These are phyloP conservation scores for Trichosporon inkin DNA, from an alignment of 1,284 basidiomycete species.

Conservation along the genomic window DNA sequence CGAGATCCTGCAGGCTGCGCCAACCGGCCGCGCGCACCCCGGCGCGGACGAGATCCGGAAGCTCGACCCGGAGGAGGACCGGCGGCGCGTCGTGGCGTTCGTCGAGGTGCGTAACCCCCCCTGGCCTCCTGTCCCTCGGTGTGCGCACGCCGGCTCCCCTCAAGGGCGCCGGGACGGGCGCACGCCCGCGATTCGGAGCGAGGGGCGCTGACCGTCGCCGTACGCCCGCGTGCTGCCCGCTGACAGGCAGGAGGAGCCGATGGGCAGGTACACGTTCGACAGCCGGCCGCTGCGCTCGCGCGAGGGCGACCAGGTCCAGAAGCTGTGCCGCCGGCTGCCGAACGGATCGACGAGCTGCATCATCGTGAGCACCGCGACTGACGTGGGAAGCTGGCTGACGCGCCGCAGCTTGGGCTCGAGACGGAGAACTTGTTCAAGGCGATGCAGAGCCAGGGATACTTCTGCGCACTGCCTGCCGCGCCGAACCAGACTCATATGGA, in stretches of 20 bases:
- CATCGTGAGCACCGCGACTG: conserved; percentile 54
- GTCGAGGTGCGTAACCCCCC: neutral
- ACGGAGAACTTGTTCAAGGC: conserved; percentile 65
- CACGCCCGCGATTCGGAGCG: no score
- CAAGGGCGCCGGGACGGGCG: no score
- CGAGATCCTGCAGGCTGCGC: conserved; percentile 1
- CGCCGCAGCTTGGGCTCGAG: conserved; percentile 61
- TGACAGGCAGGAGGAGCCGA: neutral
- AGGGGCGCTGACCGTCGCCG: no score
- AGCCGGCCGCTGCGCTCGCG: neutral
- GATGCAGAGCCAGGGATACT: conserved; percentile 66
- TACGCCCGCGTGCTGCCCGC: no score
- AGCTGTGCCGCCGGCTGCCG: conserved; percentile 59
- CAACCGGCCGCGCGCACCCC: neutral
- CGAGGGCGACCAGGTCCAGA: conserved; percentile 1
- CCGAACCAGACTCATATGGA: conserved; percentile 68
- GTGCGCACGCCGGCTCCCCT: no score
- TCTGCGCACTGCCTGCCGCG: conserved; percentile 68
- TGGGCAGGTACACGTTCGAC: conserved; percentile 5
- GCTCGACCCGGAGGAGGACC: conserved; percentile 1
- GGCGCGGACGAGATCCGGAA: neutral
- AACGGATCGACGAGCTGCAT: conserved; percentile 60
- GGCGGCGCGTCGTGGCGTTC: neutral
- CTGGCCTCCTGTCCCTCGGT: neutral
- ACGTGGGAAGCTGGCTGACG: neutral